Evolutionary conservation across 2,329 filamentous ascomycete species (phyloP).

Genomic region (Trichophyton schoenleinii): DNA sequence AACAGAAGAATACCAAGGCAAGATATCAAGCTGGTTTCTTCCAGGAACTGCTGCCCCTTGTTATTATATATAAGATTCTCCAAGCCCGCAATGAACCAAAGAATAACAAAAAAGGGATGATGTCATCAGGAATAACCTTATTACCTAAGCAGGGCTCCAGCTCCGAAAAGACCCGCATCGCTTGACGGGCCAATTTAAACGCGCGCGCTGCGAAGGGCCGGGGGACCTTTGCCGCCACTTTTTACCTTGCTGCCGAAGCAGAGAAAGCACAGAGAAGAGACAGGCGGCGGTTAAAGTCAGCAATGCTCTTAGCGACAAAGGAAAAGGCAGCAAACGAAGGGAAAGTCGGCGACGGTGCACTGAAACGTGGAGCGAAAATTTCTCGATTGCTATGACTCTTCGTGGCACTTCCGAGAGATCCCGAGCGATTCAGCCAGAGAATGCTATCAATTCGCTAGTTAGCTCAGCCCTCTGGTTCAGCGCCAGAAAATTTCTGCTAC

Average conservation of each 20-base stretch:
- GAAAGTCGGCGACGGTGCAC: background rate
- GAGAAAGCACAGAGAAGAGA: background rate
- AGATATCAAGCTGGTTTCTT: background rate
- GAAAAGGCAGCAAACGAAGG: background rate
- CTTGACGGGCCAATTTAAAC: background rate
- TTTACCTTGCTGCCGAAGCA: background rate
- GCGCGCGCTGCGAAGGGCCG: background rate
- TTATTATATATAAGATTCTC: background rate
- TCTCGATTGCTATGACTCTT: background rate
- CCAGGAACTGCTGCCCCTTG: background rate
- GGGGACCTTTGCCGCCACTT: background rate
- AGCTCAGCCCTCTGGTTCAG: background rate
- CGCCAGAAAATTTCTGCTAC: background rate
- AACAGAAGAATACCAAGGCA: background rate
- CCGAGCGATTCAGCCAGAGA: background rate
- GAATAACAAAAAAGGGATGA: background rate
- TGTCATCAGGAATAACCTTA: background rate
- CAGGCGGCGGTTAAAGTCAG: background rate
- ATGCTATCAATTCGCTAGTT: background rate
- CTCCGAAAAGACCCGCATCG: background rate
- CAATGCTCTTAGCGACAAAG: background rate
- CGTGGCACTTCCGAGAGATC: background rate
- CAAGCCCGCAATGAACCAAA: background rate
- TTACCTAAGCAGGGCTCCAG: background rate
- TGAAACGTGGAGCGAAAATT: background rate